phyloP scores from a whole-genome alignment of 2,329 filamentous ascomycete species.

The Hymenoscyphus albidus region DNA sequence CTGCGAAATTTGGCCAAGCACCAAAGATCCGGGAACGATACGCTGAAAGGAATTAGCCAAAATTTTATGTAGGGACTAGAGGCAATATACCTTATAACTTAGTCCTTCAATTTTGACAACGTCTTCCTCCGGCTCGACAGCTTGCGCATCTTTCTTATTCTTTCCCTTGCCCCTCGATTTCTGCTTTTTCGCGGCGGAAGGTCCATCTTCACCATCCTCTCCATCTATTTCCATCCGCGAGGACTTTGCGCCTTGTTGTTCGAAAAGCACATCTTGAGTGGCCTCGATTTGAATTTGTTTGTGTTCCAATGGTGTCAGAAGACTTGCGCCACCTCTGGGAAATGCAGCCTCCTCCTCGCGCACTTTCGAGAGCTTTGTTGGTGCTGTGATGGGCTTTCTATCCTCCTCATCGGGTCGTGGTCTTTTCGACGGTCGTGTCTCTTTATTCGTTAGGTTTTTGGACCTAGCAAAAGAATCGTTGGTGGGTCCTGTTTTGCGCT shows the following conservation, averaged over 20 bases:
- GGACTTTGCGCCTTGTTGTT: slow-evolving; percentile 62
- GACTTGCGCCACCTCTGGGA: slow-evolving; percentile 84
- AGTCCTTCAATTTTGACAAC: slow-evolving; percentile 76
- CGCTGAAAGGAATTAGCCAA: slow-evolving; percentile 53
- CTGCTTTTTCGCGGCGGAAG: slow-evolving; percentile 44
- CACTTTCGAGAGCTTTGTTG: slow-evolving; percentile 41
- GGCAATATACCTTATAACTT: slow-evolving; percentile 71
- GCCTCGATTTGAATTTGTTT: slow-evolving; percentile 96
- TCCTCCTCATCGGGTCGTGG: slow-evolving; percentile 28
- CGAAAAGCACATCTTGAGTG: slow-evolving; percentile 85
- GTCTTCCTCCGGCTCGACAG: slow-evolving; percentile 44
- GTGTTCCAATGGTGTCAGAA: slow-evolving; percentile 88
- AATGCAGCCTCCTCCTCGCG: slow-evolving; percentile 86
- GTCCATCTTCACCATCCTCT: slow-evolving; percentile 25
- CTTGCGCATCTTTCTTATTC: slow-evolving; percentile 50
- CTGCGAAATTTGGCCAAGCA: slow-evolving; percentile 80
- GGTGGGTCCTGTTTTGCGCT: slow-evolving; percentile 33
- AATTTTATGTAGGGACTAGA: not conserved
- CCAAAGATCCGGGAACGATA: slow-evolving; percentile 76
- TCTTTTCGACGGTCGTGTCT: slow-evolving; percentile 32
- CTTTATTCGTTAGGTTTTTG: slow-evolving; percentile 25
- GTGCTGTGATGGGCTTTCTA: slow-evolving; percentile 19
- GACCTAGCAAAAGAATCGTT: slow-evolving; percentile 35
- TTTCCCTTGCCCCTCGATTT: slow-evolving; percentile 50
- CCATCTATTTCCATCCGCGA: slow-evolving; percentile 39